Evolutionary conservation across 768 basidiomycete genomes (phyloP).

Genomic region (Boletus vinaceobasis): DNA sequence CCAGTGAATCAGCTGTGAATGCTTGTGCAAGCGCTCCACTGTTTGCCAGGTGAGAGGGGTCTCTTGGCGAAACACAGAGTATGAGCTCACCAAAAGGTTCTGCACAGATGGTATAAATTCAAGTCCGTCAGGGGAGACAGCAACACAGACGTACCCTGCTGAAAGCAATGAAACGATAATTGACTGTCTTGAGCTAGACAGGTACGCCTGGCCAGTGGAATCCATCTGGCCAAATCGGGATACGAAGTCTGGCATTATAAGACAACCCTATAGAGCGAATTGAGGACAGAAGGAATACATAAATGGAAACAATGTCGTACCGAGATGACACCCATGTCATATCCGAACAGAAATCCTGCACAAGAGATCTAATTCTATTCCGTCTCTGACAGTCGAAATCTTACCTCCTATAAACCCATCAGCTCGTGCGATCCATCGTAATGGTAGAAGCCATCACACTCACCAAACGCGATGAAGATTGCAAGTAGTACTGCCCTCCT

Average conservation of each 20-base stretch:
- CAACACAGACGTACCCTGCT: constrained; percentile 47
- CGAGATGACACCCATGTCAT: constrained; percentile 76
- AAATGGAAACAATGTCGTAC: constrained; percentile 32
- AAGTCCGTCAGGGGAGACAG: neutral
- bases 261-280: constrained; percentile 50
- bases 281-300: constrained; percentile 2
- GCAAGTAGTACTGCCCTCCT: constrained; percentile 61
- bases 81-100: constrained; percentile 49
- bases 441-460: constrained; percentile 18
- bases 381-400: neutral
- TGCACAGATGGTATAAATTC: constrained; percentile 8
- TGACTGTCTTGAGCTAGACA: constrained; percentile 64
- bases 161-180: constrained; percentile 78
- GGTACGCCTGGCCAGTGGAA: constrained; percentile 43
- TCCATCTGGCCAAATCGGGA: constrained; percentile 58
- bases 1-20: constrained; percentile 71
- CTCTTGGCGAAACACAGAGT: neutral
- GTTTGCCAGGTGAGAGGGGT: constrained; percentile 2
- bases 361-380: neutral
- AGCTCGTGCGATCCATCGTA: neutral
- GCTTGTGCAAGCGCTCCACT: constrained; percentile 67
- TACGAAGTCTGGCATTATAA: constrained; percentile 79
- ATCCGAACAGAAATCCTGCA: constrained; percentile 63
- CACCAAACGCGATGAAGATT: constrained; percentile 72
- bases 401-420: constrained; percentile 19